Evolutionary conservation across 2,329 filamentous ascomycete genomes (phyloP), one percentile per base, ranked within the genome.

Genomic region (Fusarium sp.): DNA sequence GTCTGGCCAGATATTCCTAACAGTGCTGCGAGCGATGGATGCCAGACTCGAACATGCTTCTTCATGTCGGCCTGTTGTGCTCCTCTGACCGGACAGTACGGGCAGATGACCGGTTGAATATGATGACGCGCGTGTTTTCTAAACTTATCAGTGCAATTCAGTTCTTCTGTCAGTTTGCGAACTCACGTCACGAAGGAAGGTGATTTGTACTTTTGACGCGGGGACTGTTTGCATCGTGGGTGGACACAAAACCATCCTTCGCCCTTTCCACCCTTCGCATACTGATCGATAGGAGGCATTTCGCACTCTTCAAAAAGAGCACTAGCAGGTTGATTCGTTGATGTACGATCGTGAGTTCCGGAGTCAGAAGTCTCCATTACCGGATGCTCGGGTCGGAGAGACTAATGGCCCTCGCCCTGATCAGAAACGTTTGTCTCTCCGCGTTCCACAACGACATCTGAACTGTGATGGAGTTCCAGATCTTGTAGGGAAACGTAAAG

Each of bases 51-150:
- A 24, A 43, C 49, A 20, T 43, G 49, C 19, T 26, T 51, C 32
- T 41, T 43, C 49, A 32, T 51, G 22, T 51, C 26, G 1, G 5
- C 14, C 26, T 51, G 37, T 15, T 51, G 35, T 7, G 49, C 49
- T 6, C 3, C 20, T n/a, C 4, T 51, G 17, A n/a, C n/a, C 20
- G 37, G 19, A 7, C 49, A 51, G 41, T 9, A 6, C n/a, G 49
- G 49, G 28, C 49, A 51, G 6, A 32, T 24, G 6, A 51, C 49
- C 5, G 49, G 49, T n/a, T 7, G 30, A 22, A 41, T 20, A 19
- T 51, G 49, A n/a, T 51, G 43, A 3, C 49, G 49, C 11, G 15
- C 35, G 26, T 51, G 49, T 24, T 51, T 51, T 13, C 26, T 51
- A 32, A 32, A 5, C 30, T 14, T 15, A 32, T 32, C 11, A 32